Evolutionary conservation across 257 asterid genomes (phyloP), one percentile per base, ranked within the genome.

Genomic region (Ehretia macrophylla): DNA sequence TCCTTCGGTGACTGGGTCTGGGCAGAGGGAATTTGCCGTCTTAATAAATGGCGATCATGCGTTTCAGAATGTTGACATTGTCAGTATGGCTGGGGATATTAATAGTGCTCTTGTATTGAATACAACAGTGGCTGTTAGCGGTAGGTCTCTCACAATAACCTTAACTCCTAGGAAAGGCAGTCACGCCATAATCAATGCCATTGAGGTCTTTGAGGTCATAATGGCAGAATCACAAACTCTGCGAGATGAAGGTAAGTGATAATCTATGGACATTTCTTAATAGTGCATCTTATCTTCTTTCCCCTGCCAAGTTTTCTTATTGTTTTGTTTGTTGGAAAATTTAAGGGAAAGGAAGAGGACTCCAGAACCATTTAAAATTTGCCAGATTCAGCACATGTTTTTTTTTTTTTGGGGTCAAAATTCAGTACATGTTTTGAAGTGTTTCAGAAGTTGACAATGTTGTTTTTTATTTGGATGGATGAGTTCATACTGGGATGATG

Each of bases 141-240:
- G 99, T 61, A 85, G 99, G 79, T 80, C 82, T 75, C 75, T 93
- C 84, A 82, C 94, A 14, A 63, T 89, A 66, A 77, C 90, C 6
- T 48, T 93, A 65, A 81, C 65, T 22, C 92, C 95, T 51, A 89
- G 73, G 23, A 82, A 68, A 56, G 99, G 99, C 53, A 59, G 51
- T 51, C 77, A 73, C 67, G 93, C 87, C 35, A 70, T 89, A 67
- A 80, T 93, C 68, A 70, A 70, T 73, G 96, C 97, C 49, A 75
- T 93, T 44, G 99, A 93, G 85, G 83, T 89, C 55, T 83, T 89
- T 27, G 95, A 93, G 79, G 72, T 93, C 59, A 72, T 93, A 59
- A 48, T 63, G 42, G 95, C 96, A 42, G 97, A 90, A 71, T 81
- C 97, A 62, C 90, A 93, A 72, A 89, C 99, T n/a, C 72, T 74